Conservation (phyloP, 2,329 filamentous ascomycete genomes). For the Penicillium thymicola region DNA sequence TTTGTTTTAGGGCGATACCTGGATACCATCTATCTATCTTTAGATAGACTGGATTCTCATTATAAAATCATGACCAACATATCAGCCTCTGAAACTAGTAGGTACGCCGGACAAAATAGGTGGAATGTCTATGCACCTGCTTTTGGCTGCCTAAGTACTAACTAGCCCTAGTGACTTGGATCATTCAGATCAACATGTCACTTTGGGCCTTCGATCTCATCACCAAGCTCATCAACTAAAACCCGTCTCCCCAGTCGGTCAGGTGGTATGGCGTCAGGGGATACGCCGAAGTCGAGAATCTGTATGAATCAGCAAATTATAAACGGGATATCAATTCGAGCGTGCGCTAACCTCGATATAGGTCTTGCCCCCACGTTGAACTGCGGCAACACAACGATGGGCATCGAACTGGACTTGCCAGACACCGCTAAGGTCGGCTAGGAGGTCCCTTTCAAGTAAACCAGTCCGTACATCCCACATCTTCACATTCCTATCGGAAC, state of each 20-base stretch:
- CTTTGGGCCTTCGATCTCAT: background rate
- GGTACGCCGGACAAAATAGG: background rate
- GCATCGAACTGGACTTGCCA: constrained; percentile 99
- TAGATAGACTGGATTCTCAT: too few relatives aligned
- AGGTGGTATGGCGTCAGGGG: constrained; percentile 76
- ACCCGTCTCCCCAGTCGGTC: constrained; percentile 77
- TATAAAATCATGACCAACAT: too few relatives aligned
- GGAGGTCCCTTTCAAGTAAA: constrained; percentile 84
- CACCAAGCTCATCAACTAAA: constrained; percentile 37
- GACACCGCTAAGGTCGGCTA: constrained; percentile 91
- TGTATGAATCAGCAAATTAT: constrained; percentile 47
- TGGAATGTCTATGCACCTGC: background rate
- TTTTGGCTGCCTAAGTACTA: background rate
- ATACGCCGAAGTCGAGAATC: constrained; percentile 93
- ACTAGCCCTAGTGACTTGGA: background rate
- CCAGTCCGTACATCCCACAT: constrained; percentile 97
- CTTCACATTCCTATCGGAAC: constrained; percentile 91
- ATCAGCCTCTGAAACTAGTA: too few relatives aligned
- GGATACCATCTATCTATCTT: too few relatives aligned
- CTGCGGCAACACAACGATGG: constrained; percentile 88
- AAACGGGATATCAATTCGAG: background rate
- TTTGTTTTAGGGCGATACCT: too few relatives aligned
- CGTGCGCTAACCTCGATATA: constrained; percentile 79
- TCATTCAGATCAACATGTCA: background rate
- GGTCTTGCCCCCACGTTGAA: constrained; percentile 85